Percentiles rank a stretch among this genome's conserved stretches.
phyloP scores from a whole-genome alignment of 129 eudicot species.

The Lactuca sativa region DNA sequence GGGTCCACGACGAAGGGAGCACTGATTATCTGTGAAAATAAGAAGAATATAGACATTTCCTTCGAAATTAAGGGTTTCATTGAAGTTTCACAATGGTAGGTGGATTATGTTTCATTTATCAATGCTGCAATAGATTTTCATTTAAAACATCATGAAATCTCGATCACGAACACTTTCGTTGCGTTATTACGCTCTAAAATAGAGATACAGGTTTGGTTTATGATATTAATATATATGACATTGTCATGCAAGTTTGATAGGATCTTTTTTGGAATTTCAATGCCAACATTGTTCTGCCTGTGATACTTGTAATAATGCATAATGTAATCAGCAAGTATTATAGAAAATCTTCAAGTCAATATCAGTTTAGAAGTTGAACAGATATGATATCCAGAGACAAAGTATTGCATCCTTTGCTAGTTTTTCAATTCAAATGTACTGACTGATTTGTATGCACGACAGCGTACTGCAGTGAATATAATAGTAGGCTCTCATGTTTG shows the following conservation, averaged over 20 bases:
- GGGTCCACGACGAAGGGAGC: conserved; percentile 8
- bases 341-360: background rate
- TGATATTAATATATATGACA: conserved; percentile 15
- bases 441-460: conserved; percentile 32
- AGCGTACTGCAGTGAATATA: conserved; percentile 86
- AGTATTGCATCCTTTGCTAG: conserved; percentile 2
- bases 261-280: background rate
- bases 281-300: background rate
- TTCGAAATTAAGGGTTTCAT: conserved; percentile 15
- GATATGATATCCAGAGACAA: conserved; percentile 6
- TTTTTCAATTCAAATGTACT: conserved; percentile 16
- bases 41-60: conserved; percentile 9
- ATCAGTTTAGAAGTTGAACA: background rate
- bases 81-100: conserved; percentile 28
- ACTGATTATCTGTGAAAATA: conserved; percentile 19
- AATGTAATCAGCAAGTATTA: conserved; percentile 1
- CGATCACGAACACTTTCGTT: background rate
- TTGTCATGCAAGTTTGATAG: conserved; percentile 23
- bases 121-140: conserved; percentile 7
- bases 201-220: background rate
- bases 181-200: background rate
- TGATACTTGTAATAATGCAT: conserved; percentile 15
- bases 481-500: conserved; percentile 89
- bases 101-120: conserved; percentile 3
- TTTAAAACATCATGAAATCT: background rate